Percentiles rank a stretch among this genome's conserved stretches.
Evolutionary conservation across 371 early-diverging fungal species (phyloP).

Genomic region (Mortierella sp.): DNA sequence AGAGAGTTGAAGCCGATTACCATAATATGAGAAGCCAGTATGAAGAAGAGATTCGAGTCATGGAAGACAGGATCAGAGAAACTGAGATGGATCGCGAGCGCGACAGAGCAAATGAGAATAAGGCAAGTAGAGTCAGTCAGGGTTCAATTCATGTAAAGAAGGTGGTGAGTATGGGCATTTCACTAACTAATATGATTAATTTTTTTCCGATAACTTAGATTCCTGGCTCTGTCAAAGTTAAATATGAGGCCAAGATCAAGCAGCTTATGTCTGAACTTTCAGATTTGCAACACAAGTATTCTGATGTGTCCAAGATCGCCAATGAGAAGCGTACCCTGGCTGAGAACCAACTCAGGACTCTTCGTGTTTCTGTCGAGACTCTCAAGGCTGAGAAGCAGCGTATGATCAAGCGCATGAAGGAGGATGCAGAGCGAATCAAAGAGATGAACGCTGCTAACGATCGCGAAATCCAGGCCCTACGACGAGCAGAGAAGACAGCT

Average conservation of each 20-base stretch:
- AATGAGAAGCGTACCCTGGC: conserved; percentile 68
- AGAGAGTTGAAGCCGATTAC: conserved; percentile 69
- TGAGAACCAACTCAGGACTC: conserved; percentile 64
- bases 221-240: conserved; percentile 59
- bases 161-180: neutral
- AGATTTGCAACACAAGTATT: conserved; percentile 73
- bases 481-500: conserved; percentile 73
- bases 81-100: conserved; percentile 78
- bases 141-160: neutral
- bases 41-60: conserved; percentile 72
- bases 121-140: conserved; percentile 14
- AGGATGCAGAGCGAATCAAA: conserved; percentile 76
- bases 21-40: conserved; percentile 74
- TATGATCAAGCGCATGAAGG: conserved; percentile 85
- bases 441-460: conserved; percentile 77
- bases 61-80: conserved; percentile 69
- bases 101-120: conserved; percentile 56
- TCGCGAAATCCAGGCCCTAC: conserved; percentile 78
- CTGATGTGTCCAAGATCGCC: conserved; percentile 67
- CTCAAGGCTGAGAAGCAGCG: conserved; percentile 82
- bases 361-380: conserved; percentile 72
- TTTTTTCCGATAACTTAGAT: conserved; percentile 32
- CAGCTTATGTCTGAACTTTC: conserved; percentile 76
- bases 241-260: conserved; percentile 81
- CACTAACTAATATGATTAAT: conserved; percentile 7